Evolutionary conservation across 371 early-diverging fungal genomes (phyloP).

Genomic region (Haplosporangium sp.): DNA sequence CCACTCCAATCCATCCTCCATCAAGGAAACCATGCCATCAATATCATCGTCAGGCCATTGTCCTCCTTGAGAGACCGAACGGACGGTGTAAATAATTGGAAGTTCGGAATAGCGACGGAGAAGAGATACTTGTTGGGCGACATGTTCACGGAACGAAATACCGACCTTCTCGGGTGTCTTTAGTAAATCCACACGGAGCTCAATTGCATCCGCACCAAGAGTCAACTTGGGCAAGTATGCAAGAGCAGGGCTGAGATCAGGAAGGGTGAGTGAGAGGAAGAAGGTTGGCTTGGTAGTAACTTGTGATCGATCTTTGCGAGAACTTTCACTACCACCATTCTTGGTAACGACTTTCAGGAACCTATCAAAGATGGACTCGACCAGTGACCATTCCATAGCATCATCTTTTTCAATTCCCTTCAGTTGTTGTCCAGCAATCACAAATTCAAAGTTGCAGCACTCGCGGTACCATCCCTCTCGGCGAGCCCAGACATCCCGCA

Average conservation of each 20-base stretch:
- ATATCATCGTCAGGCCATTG: constrained; percentile 79
- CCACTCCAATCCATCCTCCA: constrained; percentile 81
- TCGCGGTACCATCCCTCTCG: constrained; percentile 84
- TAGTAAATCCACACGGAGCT: constrained; percentile 93
- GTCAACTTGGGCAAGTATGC: constrained; percentile 68
- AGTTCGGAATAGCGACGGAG: constrained; percentile 77
- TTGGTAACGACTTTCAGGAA: constrained; percentile 76
- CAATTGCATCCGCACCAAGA: constrained; percentile 90
- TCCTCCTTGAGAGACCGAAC: constrained; percentile 91
- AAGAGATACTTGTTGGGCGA: constrained; percentile 83
- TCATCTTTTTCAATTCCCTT: constrained; percentile 49
- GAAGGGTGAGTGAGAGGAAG: constrained; percentile 91
- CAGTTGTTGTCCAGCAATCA: constrained; percentile 57
- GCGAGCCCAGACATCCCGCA: constrained; percentile 83
- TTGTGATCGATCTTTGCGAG: constrained; percentile 42
- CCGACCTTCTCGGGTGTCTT: constrained; percentile 59
- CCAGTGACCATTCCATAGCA: constrained; percentile 68
- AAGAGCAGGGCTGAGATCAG: constrained; percentile 70
- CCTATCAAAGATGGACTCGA: constrained; percentile 76
- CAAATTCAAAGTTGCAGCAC: constrained; percentile 86
- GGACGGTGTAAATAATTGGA: constrained; percentile 95
- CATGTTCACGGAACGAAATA: constrained; percentile 68
- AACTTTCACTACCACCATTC: constrained; percentile 57
- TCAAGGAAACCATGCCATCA: constrained; percentile 68
- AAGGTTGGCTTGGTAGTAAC: constrained; percentile 66